Percentiles rank a stretch among this genome's conserved stretches.
phyloP scores from a whole-genome alignment of 2,329 filamentous ascomycete genomes.

The Eurotiales sp. region DNA sequence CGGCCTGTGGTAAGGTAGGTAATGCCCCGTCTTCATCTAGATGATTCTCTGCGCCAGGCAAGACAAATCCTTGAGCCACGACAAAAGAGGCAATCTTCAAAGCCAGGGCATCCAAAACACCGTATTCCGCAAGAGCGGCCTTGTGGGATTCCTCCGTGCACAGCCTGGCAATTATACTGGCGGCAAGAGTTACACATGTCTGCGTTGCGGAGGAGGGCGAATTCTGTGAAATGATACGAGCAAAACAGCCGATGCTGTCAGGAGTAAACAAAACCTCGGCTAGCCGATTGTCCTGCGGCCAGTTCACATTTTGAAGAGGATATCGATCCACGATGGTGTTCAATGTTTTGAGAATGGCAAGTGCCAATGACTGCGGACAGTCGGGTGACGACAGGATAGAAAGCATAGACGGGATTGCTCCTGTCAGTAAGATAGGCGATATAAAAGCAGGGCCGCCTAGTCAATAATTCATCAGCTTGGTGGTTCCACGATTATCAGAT shows the following conservation, averaged over 20 bases:
- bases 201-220: conserved; percentile 53
- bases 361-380: conserved; percentile 62
- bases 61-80: conserved; percentile 64
- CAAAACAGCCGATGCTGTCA: conserved; percentile 59
- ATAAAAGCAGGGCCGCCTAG: conserved; percentile 80
- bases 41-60: conserved; percentile 59
- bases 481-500: no score
- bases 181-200: conserved; percentile 42
- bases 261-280: conserved; percentile 63
- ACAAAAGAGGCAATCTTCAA: conserved; percentile 68
- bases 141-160: conserved; percentile 69
- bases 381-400: conserved; percentile 63
- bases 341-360: conserved; percentile 71
- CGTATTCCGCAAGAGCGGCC: conserved; percentile 64
- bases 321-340: conserved; percentile 67
- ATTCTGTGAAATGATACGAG: conserved; percentile 61
- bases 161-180: conserved; percentile 53
- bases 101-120: conserved; percentile 75
- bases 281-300: conserved; percentile 50
- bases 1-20: conserved; percentile 59
- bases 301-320: conserved; percentile 50
- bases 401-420: conserved; percentile 66
- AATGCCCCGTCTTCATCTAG: conserved; percentile 54
- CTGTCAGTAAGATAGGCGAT: conserved; percentile 65
- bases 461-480: no score